Base-by-base conservation (phyloP, 2,329 filamentous ascomycete genomes). In the Shiraia sp. region DNA sequence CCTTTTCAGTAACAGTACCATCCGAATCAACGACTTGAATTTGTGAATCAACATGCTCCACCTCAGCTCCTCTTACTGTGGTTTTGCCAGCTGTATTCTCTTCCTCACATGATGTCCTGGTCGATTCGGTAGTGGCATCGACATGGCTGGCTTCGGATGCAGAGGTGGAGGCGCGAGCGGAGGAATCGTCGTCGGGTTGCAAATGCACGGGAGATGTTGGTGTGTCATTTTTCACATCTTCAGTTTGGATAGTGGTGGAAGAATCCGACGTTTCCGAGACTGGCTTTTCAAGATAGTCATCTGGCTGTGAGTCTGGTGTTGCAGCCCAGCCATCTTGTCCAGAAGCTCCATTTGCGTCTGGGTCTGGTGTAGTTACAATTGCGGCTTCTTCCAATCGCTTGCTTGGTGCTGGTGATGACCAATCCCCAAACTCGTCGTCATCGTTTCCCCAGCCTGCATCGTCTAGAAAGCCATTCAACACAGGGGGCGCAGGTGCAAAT, bases 91-190 rank as follows among this genome's bases (percentile, higher is more conserved):
- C n/a, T n/a, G n/a, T 30, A 22, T 23, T 16, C 7, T 42, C 63
- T 22, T 70, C 67, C 32, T 71, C 68, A 17, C 69, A 53, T 1
- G 68, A 71, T 7, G 67, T 71, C 12, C 68, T 42, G 3, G 67
- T 57, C 15, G 68, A 71, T 28, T 70, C 66, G 25, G 49, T 36
- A 6, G 49, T 45, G 6, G 48, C 44, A 26, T 64, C 66, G 13
- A 49, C 53, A 28, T 60, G 66, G 42, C 67, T 71, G 6, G 47
- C 42, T 24, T 69, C 66, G n/a, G 66, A 69, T 1, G 61, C 61
- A 9, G 67, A 67, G 6, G 60, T 65, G 1, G 68, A 71, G 0
- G 65, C 55, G 23, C 61, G 56, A 15, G 62, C 63, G 13, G 67
- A 70, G 2, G 53, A 49, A 32, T 61, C 57, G 35, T 64, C 57